Evolutionary conservation across 1,139 yeast genomes (phyloP).

Genomic region (Kodamaea fungicola): DNA sequence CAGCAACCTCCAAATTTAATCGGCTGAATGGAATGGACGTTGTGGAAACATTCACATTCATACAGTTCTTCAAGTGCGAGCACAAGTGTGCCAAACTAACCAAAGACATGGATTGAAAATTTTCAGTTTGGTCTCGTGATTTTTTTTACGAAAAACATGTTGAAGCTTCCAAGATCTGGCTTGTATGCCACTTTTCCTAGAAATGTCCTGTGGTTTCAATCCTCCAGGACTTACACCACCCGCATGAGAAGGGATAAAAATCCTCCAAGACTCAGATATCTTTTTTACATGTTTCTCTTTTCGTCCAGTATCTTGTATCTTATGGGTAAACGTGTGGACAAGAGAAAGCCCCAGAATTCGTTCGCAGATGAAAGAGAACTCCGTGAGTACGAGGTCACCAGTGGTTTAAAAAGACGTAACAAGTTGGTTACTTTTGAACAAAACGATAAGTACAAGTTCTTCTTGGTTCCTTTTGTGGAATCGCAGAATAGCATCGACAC

Average conservation of each 20-base stretch:
- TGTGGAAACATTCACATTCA: conserved; percentile 66
- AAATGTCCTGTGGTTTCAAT: too few species aligned
- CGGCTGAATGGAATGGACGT: conserved; percentile 85
- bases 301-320: conserved; percentile 53
- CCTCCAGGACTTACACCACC: conserved; percentile 5
- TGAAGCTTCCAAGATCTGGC: too few species aligned
- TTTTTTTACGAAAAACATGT: too few species aligned
- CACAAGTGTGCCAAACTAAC: conserved; percentile 82
- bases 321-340: conserved; percentile 52
- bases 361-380: conserved; percentile 61
- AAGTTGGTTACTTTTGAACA: conserved; percentile 34
- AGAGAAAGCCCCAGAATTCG: conserved; percentile 39
- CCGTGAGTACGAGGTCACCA: conserved; percentile 43
- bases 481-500: conserved; percentile 18
- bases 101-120: conserved; percentile 57
- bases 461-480: conserved; percentile 42
- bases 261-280: conserved; percentile 46
- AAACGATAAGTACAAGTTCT: conserved; percentile 34
- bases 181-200: too few species aligned
- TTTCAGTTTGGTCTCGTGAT: conserved; percentile 2
- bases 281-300: conserved; percentile 46
- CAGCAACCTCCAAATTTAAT: conserved; percentile 76
- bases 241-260: conserved; percentile 12
- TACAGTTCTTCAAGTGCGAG: conserved; percentile 86
- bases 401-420: conserved; percentile 54